These are phyloP conservation scores for Aspergillus wentii DNA, from an alignment of 495 filamentous ascomycete genomes.

Conservation along the genomic window DNA sequence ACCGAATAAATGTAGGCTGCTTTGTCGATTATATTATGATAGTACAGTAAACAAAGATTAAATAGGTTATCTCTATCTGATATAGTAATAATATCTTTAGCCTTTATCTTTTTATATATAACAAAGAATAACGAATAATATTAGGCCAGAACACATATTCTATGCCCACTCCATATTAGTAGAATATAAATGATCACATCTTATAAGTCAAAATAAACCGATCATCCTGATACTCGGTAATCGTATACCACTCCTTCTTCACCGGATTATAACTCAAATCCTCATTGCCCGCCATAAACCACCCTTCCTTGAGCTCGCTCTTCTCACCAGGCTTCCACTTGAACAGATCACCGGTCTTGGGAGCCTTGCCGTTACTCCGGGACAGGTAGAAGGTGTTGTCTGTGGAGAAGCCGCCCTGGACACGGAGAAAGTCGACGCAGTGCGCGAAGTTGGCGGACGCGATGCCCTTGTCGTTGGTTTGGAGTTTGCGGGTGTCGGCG, in stretches of 20 bases:
- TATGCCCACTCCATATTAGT: too few species aligned
- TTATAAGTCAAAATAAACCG: conserved; percentile 18
- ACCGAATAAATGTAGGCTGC: too few species aligned
- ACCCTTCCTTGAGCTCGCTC: conserved; percentile 4
- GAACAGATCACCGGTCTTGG: conserved; percentile 14
- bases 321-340: conserved; percentile 12
- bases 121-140: too few species aligned
- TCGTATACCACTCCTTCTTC: conserved; percentile 19
- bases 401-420: conserved; percentile 18
- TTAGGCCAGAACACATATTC: too few species aligned
- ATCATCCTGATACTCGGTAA: conserved; percentile 15
- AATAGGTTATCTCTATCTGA: too few species aligned
- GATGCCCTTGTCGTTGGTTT: conserved; percentile 8
- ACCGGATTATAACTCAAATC: conserved; percentile 16
- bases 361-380: conserved; percentile 16
- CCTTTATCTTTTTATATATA: too few species aligned
- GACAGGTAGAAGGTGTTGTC: conserved; percentile 15
- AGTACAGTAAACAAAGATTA: too few species aligned
- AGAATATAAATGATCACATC: too few species aligned
- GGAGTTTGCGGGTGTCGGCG: conserved; percentile 8
- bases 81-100: too few species aligned
- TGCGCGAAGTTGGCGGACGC: conserved; percentile 15
- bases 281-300: conserved; percentile 20
- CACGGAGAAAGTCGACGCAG: conserved; percentile 14
- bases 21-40: too few species aligned